Conservation (phyloP, 176 grass and related monocot species). For the Musa acuminata region DNA sequence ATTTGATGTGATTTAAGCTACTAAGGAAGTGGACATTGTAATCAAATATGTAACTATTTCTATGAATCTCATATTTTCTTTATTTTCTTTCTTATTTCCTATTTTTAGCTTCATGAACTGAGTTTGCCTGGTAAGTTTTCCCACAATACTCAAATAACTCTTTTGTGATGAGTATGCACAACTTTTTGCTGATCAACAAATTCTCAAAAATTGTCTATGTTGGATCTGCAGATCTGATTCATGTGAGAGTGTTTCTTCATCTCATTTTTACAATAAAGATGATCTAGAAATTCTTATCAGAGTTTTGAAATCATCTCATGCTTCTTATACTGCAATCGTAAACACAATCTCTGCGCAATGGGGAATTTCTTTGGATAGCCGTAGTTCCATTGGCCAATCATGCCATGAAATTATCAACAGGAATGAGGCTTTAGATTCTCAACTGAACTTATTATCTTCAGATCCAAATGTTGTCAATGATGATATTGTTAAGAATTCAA, state of each 20-base stretch:
- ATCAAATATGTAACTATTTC: too few relatives aligned
- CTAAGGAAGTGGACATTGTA: too few relatives aligned
- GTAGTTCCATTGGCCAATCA: slow-evolving; percentile 20
- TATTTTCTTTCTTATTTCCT: not conserved
- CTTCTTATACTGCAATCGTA: slow-evolving; percentile 49
- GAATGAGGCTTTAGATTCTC: slow-evolving; percentile 26
- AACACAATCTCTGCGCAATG: slow-evolving; percentile 46
- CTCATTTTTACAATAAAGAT: slow-evolving; percentile 58
- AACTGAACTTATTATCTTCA: slow-evolving; percentile 9
- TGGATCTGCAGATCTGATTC: slow-evolving; percentile 67
- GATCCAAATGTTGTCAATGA: slow-evolving; percentile 16
- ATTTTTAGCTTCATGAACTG: too few relatives aligned
- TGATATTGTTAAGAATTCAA: slow-evolving; percentile 13
- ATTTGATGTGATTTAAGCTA: too few relatives aligned
- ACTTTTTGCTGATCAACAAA: not conserved
- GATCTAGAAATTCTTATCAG: slow-evolving; percentile 55
- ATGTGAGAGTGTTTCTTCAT: slow-evolving; percentile 40
- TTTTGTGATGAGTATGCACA: not conserved
- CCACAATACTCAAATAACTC: not conserved
- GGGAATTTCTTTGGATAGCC: slow-evolving; percentile 28
- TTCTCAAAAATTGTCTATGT: not conserved
- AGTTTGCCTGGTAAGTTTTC: too few relatives aligned
- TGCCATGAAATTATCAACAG: slow-evolving; percentile 28
- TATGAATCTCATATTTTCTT: not conserved
- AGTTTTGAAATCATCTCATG: slow-evolving; percentile 46